Base-by-base conservation (phyloP, 179 eudicot genomes). In the Drosera spatulata region DNA sequence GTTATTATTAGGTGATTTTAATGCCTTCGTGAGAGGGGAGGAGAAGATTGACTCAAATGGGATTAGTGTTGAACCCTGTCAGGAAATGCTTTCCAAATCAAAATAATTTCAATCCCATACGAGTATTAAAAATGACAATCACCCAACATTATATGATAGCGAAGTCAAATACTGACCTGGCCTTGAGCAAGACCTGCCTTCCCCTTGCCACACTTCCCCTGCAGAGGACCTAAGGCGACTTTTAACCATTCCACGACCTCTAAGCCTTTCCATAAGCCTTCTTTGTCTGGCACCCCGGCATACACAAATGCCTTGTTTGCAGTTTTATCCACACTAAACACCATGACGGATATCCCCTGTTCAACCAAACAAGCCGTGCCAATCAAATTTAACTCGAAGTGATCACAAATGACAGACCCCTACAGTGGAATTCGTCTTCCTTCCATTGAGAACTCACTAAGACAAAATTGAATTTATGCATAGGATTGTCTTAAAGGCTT, bases 131-230 rank as follows among this genome's bases (percentile, higher is more conserved):
- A 22, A 22, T 22, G 33, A 1, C 33, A 22, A 22, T 22, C 33
- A 22, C 33, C 33, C 33, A 0, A 22, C 33, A 22, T 22, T 22
- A 22, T 22, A 22, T 22, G 33, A 22, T 22, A 22, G 1, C 33
- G 1, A 22, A 22, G 0, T n/a, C 2, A 41, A 71, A 4, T 33
- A 46, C 93, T 62, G 53, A 93, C 99, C 97, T 93, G 99, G 66
- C 94, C 94, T 53, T 83, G 86, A 63, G 95, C 99, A 56, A 85
- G 79, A 72, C 94, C 91, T 3, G 87, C 85, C 76, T 86, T 93
- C 50, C 95, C 99, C 50, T 86, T 95, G 14, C 91, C 95, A 33
- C 97, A 83, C 66, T 80, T 75, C 56, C 99, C 99, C 55, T 79
- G 76, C 4, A 93, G 66, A 41, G 88, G 86, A 60, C 79, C 80